Evolutionary conservation across 495 filamentous ascomycete genomes (phyloP).

Genomic region (Talaromyces proteolyticus): DNA sequence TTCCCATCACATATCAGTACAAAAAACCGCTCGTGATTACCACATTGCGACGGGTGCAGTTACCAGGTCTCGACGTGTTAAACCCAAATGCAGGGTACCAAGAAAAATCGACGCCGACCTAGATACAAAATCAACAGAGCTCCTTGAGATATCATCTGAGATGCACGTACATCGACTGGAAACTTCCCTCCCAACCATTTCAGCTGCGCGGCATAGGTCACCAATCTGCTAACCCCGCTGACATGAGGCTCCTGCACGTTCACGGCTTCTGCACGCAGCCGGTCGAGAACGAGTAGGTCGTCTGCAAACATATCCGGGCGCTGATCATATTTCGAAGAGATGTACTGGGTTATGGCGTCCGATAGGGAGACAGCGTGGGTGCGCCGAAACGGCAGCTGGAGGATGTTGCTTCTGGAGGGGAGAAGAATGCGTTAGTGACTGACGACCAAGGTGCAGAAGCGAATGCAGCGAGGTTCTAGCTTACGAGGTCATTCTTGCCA

Average conservation of each 20-base stretch:
- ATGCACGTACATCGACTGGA: slow-evolving; percentile 74
- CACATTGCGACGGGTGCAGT: slow-evolving; percentile 10
- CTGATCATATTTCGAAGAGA: slow-evolving; percentile 97
- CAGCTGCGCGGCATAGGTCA: slow-evolving; percentile 85
- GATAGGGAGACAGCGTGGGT: slow-evolving; percentile 72
- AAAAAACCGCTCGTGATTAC: background rate
- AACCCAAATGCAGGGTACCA: slow-evolving; percentile 95
- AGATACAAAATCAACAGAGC: background rate
- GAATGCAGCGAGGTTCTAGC: slow-evolving; percentile 13
- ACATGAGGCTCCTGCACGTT: slow-evolving; percentile 83
- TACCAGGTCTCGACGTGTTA: slow-evolving; percentile 67
- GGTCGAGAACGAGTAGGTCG: slow-evolving; percentile 83
- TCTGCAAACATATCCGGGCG: slow-evolving; percentile 95
- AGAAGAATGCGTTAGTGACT: slow-evolving; percentile 3
- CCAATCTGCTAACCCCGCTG: slow-evolving; percentile 83
- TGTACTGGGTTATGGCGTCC: slow-evolving; percentile 86
- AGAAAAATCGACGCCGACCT: slow-evolving; percentile 92
- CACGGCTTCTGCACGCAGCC: slow-evolving; percentile 72
- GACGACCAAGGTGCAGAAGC: background rate
- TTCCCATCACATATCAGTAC: background rate
- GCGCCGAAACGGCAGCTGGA: slow-evolving; percentile 79
- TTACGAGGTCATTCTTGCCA: slow-evolving; percentile 38
- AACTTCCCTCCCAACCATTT: slow-evolving; percentile 95
- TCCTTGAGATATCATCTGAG: background rate
- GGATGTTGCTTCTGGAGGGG: slow-evolving; percentile 36